phyloP scores from a whole-genome alignment of 1,284 basidiomycete genomes.

The Apiotrichum sp. region DNA sequence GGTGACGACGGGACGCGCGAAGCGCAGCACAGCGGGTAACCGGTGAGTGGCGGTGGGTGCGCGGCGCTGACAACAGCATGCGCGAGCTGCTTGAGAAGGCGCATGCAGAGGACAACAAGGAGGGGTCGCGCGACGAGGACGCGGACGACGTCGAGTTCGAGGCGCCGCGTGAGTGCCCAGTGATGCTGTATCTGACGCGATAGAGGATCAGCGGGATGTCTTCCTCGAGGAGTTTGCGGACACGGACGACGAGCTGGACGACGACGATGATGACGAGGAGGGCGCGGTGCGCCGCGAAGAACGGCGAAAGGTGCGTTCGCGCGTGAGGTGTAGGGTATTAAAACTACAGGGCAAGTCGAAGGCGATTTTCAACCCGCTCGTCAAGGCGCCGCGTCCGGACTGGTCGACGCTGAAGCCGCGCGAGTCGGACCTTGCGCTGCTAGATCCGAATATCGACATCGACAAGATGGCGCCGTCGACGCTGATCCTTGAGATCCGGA shows the following conservation, averaged over 20 bases:
- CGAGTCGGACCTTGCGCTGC: conserved; percentile 12
- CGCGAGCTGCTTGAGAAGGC: conserved; percentile 44
- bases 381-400: conserved; percentile 9
- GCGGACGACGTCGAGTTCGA: conserved; percentile 42
- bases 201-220: conserved; percentile 34
- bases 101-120: conserved; percentile 37
- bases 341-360: conserved; percentile 29
- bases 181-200: not conserved
- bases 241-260: conserved; percentile 42
- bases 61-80: conserved; percentile 30
- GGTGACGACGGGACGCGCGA: conserved; percentile 34
- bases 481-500: conserved; percentile 35
- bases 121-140: conserved; percentile 26
- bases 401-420: conserved; percentile 8
- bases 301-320: conserved; percentile 25
- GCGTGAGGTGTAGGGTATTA: not conserved
- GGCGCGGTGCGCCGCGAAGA: conserved; percentile 29
- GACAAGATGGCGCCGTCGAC: conserved; percentile 40
- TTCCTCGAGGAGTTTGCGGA: conserved; percentile 45
- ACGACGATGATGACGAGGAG: conserved; percentile 34
- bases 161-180: conserved; percentile 27
- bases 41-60: conserved; percentile 23
- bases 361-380: conserved; percentile 31
- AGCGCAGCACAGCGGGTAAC: conserved; percentile 43
- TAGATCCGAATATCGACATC: conserved; percentile 31